A percentile compares a stretch with the other conserved stretches of the same genome.
phyloP scores from a whole-genome alignment of 129 eudicot genomes.

The Flaveria sonorensis region DNA sequence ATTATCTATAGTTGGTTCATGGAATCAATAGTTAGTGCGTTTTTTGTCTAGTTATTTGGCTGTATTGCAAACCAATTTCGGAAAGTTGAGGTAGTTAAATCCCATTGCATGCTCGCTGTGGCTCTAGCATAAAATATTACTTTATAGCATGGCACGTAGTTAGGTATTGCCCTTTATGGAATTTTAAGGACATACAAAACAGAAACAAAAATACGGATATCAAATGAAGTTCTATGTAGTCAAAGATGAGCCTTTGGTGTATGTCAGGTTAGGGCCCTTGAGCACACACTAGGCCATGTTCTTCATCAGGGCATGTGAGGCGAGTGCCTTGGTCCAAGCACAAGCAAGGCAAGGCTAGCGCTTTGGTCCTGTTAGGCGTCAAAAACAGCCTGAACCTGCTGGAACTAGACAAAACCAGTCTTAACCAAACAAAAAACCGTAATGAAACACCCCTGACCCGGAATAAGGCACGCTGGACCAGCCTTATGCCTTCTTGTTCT shows the following conservation, averaged over 20 bases:
- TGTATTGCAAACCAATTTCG: constrained; percentile 3
- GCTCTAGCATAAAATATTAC: neutral
- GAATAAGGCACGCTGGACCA: no score
- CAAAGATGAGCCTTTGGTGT: no score
- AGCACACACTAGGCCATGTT: no score
- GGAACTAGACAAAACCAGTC: no score
- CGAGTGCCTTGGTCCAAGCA: neutral
- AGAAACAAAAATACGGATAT: neutral
- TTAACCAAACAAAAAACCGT: no score
- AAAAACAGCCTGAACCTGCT: no score
- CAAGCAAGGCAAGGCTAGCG: no score
- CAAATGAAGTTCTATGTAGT: neutral
- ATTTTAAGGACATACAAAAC: neutral
- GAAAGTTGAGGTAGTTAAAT: neutral
- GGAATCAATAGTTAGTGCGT: neutral
- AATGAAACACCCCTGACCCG: no score
- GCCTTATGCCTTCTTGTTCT: no score
- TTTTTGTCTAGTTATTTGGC: neutral
- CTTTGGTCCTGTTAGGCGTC: no score
- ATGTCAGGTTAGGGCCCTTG: no score
- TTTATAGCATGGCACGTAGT: neutral
- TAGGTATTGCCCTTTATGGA: neutral
- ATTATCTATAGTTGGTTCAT: no score
- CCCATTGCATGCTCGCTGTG: neutral
- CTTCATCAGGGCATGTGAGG: neutral